Conservation (phyloP, 129 eudicot species). For the Silybum marianum region DNA sequence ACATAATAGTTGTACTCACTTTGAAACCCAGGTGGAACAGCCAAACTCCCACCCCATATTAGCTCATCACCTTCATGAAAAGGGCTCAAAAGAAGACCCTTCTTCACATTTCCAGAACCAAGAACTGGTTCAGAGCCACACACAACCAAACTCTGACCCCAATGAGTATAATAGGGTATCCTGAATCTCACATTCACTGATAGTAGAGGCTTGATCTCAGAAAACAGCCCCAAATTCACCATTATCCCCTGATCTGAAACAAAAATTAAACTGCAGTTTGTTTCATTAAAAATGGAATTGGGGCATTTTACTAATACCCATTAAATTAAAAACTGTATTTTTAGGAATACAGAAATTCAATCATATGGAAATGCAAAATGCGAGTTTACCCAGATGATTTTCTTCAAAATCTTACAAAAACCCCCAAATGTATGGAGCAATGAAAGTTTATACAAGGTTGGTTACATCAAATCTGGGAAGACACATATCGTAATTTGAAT, state of each 20-base stretch:
- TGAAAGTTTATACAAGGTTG: background rate
- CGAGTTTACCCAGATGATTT: background rate
- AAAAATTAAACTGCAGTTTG: slow-evolving; percentile 3
- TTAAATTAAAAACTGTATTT: background rate
- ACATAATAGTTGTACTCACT: slow-evolving; percentile 87
- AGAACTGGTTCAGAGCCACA: slow-evolving; percentile 85
- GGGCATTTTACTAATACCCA: slow-evolving; percentile 8
- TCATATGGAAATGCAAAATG: background rate
- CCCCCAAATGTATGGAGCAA: background rate
- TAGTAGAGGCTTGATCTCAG: slow-evolving; percentile 54
- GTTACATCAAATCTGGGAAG: background rate
- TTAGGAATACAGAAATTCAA: slow-evolving; percentile 7
- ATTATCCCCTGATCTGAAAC: slow-evolving; percentile 40
- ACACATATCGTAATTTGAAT: background rate
- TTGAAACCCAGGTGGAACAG: slow-evolving; percentile 62
- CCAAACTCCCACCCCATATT: slow-evolving; percentile 77
- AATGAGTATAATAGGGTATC: slow-evolving; percentile 87
- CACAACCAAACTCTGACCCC: slow-evolving; percentile 92
- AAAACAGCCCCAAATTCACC: slow-evolving; percentile 70
- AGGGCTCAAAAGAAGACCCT: slow-evolving; percentile 77
- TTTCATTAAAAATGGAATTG: background rate
- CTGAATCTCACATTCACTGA: slow-evolving; percentile 71
- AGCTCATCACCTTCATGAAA: slow-evolving; percentile 81
- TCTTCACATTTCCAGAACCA: slow-evolving; percentile 91
- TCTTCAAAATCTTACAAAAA: background rate